A percentile compares a stretch with the other conserved stretches of the same genome.
phyloP scores from a whole-genome alignment of 2,329 filamentous ascomycete species.

The Chlorencoelia australis region DNA sequence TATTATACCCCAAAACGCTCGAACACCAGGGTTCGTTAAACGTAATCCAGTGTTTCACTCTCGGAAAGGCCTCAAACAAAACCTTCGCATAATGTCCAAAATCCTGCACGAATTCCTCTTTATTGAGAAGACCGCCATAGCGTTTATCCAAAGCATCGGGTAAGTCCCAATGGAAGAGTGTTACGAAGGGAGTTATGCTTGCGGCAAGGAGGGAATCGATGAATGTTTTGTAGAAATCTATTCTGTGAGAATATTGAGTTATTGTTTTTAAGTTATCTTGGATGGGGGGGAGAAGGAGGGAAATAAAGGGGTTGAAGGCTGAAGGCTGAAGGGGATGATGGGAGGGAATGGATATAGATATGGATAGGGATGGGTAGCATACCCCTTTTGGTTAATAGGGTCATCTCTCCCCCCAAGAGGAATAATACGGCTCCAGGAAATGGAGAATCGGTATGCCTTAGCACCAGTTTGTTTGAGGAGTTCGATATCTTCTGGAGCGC shows the following conservation, averaged over 20 bases:
- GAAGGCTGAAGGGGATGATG: no score
- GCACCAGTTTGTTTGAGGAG: slow-evolving; percentile 67
- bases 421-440: slow-evolving; percentile 78
- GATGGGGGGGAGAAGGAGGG: no score
- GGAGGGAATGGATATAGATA: no score
- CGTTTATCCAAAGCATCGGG: slow-evolving; percentile 69
- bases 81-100: slow-evolving; percentile 70
- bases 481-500: slow-evolving; percentile 64
- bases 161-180: slow-evolving; percentile 82
- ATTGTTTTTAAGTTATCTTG: no score
- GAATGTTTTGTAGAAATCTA: slow-evolving; percentile 70
- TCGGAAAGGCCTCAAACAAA: slow-evolving; percentile 63
- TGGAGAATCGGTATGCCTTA: slow-evolving; percentile 71
- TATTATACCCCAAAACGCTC: slow-evolving; percentile 69
- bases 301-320: no score
- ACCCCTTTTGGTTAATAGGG: slow-evolving; percentile 70
- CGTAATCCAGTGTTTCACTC: slow-evolving; percentile 81
- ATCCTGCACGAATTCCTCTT: slow-evolving; percentile 72
- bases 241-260: no score
- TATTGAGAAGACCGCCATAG: slow-evolving; percentile 73
- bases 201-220: slow-evolving; percentile 68
- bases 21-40: slow-evolving; percentile 89
- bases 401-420: slow-evolving; percentile 77
- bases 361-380: no score
- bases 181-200: slow-evolving; percentile 72